phyloP scores from a whole-genome alignment of 306 rosid species.

The Calophaca sinica region DNA sequence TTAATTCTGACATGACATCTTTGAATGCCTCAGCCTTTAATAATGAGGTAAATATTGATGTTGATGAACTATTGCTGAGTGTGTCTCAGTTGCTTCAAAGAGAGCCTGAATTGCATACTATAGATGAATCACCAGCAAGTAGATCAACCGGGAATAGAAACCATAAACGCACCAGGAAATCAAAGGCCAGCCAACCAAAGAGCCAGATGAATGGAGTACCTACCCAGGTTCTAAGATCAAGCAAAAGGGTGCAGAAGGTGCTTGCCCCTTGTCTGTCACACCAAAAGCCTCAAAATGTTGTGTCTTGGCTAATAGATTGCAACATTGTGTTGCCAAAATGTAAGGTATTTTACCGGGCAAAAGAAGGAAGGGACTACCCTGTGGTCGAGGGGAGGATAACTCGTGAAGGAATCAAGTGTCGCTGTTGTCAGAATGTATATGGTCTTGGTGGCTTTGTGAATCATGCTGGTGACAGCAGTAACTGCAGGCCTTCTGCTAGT shows the following conservation, averaged over 20 bases:
- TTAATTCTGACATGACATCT: slow-evolving; percentile 34
- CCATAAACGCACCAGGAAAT: slow-evolving; percentile 36
- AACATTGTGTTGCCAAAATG: slow-evolving; percentile 57
- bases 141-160: slow-evolving; percentile 40
- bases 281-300: slow-evolving; percentile 64
- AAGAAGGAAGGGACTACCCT: slow-evolving; percentile 35
- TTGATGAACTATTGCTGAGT: slow-evolving; percentile 36
- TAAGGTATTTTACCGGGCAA: slow-evolving; percentile 59
- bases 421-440: slow-evolving; percentile 68
- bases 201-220: slow-evolving; percentile 37
- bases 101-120: slow-evolving; percentile 42
- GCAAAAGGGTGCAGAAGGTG: slow-evolving; percentile 75
- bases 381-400: slow-evolving; percentile 64
- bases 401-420: slow-evolving; percentile 77
- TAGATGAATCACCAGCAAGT: slow-evolving; percentile 33
- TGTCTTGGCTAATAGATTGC: slow-evolving; percentile 85
- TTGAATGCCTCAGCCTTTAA: slow-evolving; percentile 19
- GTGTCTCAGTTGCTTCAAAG: slow-evolving; percentile 51
- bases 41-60: slow-evolving; percentile 39
- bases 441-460: slow-evolving; percentile 59
- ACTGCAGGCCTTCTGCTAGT: slow-evolving; percentile 55
- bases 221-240: slow-evolving; percentile 54
- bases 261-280: slow-evolving; percentile 49
- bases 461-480: slow-evolving; percentile 64
- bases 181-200: slow-evolving; percentile 43